Base-by-base conservation (phyloP, 2,329 filamentous ascomycete genomes). In the Fragosphaeria purpurea region DNA sequence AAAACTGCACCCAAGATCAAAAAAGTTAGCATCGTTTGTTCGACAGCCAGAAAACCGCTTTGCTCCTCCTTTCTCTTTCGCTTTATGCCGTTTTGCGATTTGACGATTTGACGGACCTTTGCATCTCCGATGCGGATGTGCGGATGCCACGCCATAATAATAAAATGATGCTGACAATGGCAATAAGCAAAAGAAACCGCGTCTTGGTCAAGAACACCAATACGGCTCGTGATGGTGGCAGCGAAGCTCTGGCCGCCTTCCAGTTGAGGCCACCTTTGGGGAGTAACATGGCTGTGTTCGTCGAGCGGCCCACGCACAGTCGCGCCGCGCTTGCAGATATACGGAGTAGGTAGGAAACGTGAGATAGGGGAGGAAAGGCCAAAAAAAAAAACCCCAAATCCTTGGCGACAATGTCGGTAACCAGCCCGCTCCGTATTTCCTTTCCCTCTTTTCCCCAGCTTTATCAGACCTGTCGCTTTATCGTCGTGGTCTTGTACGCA, bases 231-330 rank as follows among this genome's bases (percentile, higher is more conserved):
- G 81, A 83, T 51, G 88, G 85, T 42, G 89, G 88, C 60, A 96
- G 72, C 62, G 81, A 79, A 61, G 86, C 77, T 71, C 81, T 86
- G 59, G 90, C 85, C 58, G 87, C 85, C 75, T 95, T 96, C 90
- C 91, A 97, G 67, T 82, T 89, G 63, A 91, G 78, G 65, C 88
- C 87, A 67, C 86, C 86, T 70, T 95, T 95, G 57, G 88, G 86
- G 61, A 94, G 81, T 72, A 96, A 81, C 90, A 96, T 58, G 62
- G 66, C 67, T 64, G 69, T 70, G 31, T 10, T n/a, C 44, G 39
- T 34, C 12, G 43, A 47, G 47, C 50, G 44, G 41, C 37, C 34
- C 69, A 70, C 67, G 67, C 63, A 22, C 22, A 22, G 22, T 22
- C 22, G 22, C 22, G 22, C 22, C 22, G 22, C 22, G 22, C 22